Evolutionary conservation across 441 rosid species (phyloP).

Genomic region (Erodium texanum): DNA sequence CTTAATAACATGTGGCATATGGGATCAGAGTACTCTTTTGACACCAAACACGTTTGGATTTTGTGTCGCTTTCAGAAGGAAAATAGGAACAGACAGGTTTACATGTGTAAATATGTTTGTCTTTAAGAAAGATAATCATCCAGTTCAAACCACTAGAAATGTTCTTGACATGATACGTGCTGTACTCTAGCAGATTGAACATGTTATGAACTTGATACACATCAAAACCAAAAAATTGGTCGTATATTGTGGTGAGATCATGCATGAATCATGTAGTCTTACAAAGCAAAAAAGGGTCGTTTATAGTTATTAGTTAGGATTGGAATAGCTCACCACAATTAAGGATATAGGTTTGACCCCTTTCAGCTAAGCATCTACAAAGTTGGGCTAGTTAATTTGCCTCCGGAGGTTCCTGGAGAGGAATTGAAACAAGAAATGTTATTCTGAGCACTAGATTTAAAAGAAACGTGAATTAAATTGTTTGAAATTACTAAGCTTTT

Average conservation of each 20-base stretch:
- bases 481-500: background rate
- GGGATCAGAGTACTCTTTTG: background rate
- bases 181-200: background rate
- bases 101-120: background rate
- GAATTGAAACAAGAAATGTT: background rate
- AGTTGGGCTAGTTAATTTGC: background rate
- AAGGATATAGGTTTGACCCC: background rate
- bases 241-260: background rate
- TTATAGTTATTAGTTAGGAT: background rate
- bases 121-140: background rate
- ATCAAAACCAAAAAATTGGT: background rate
- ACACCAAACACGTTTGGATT: background rate
- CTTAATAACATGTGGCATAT: background rate
- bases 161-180: background rate
- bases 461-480: background rate
- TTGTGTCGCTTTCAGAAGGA: background rate
- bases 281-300: background rate
- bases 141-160: background rate
- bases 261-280: background rate
- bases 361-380: constrained; percentile 1
- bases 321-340: background rate
- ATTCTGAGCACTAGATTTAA: background rate
- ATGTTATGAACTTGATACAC: background rate
- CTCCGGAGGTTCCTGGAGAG: background rate
- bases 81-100: background rate